Evolutionary conservation across 192 early-diverging fungal genomes (phyloP).

Genomic region (Nowakowskiella sp.): DNA sequence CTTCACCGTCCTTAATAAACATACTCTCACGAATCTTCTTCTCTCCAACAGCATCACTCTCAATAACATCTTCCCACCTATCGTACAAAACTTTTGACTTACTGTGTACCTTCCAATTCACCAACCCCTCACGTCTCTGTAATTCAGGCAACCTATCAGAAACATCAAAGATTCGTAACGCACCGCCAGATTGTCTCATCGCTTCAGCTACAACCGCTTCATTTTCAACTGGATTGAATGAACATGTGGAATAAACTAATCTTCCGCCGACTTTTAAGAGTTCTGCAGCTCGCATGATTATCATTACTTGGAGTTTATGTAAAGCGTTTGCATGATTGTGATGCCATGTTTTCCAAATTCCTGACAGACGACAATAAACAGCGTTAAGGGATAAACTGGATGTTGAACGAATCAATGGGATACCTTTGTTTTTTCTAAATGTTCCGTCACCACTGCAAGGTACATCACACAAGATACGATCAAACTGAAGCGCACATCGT

Average conservation of each 20-base stretch:
- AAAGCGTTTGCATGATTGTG: slow-evolving; percentile 67
- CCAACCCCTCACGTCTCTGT: slow-evolving; percentile 71
- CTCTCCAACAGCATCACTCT: slow-evolving; percentile 2
- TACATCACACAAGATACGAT: slow-evolving; percentile 93
- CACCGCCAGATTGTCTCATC: slow-evolving; percentile 53
- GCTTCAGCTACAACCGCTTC: slow-evolving; percentile 90
- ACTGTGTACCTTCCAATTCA: slow-evolving; percentile 79
- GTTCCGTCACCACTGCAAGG: slow-evolving; percentile 98
- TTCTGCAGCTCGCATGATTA: slow-evolving; percentile 79
- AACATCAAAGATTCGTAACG: slow-evolving; percentile 82
- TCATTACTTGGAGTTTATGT: slow-evolving; percentile 77
- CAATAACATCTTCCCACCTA: slow-evolving; percentile 18
- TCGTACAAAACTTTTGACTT: slow-evolving; percentile 25
- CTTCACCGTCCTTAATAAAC: slow-evolving; percentile 30
- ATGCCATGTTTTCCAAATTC: slow-evolving; percentile 88
- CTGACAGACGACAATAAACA: no score
- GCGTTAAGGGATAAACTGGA: no score
- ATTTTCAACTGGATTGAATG: slow-evolving; percentile 95
- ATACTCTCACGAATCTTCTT: slow-evolving; percentile 17
- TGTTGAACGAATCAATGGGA: no score
- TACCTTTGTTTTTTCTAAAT: slow-evolving; percentile 85
- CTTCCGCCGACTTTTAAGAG: slow-evolving; percentile 84
- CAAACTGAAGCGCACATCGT: slow-evolving; percentile 68
- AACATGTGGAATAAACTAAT: slow-evolving; percentile 97
- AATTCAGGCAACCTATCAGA: slow-evolving; percentile 68